Evolutionary conservation across 169 alveolate genomes (phyloP).

Genomic region (Plasmodium reichenowi): DNA sequence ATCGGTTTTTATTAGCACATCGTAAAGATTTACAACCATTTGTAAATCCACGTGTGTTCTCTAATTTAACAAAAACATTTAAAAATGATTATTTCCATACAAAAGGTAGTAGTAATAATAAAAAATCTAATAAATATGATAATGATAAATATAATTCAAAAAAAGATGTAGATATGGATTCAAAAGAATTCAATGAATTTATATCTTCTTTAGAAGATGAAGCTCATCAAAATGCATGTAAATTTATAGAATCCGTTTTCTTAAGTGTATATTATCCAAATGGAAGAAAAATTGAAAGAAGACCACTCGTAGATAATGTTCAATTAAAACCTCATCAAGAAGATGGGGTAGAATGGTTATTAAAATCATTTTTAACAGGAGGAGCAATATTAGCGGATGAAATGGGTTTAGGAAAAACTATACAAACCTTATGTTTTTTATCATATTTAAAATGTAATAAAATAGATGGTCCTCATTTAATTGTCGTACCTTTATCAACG

Average conservation of each 20-base stretch:
- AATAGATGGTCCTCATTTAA: constrained; percentile 93
- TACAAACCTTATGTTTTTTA: constrained; percentile 91
- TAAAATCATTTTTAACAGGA: constrained; percentile 89
- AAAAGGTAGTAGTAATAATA: constrained; percentile 11
- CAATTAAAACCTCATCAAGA: constrained; percentile 91
- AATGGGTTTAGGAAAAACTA: constrained; percentile 95
- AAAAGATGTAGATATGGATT: constrained; percentile 56
- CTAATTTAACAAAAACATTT: constrained; percentile 82
- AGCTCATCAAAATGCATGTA: constrained; percentile 81
- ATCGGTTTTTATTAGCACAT: constrained; percentile 87
- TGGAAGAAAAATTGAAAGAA: constrained; percentile 83
- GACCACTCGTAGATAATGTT: constrained; percentile 89
- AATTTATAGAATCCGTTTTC: constrained; percentile 83
- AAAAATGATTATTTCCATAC: constrained; percentile 63
- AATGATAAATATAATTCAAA: constrained; percentile 13
- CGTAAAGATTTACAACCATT: constrained; percentile 87
- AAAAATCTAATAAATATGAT: constrained; percentile 1
- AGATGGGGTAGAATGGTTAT: constrained; percentile 93
- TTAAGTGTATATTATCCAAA: constrained; percentile 84
- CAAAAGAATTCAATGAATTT: constrained; percentile 78
- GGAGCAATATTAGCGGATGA: constrained; percentile 95
- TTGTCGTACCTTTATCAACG: constrained; percentile 96
- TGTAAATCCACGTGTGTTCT: constrained; percentile 86
- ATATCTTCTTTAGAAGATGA: constrained; percentile 84
- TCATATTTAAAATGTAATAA: constrained; percentile 88